Evolutionary conservation across 331 rosid genomes (phyloP), one percentile per base, ranked within the genome.

Genomic region (Malus hybrid): DNA sequence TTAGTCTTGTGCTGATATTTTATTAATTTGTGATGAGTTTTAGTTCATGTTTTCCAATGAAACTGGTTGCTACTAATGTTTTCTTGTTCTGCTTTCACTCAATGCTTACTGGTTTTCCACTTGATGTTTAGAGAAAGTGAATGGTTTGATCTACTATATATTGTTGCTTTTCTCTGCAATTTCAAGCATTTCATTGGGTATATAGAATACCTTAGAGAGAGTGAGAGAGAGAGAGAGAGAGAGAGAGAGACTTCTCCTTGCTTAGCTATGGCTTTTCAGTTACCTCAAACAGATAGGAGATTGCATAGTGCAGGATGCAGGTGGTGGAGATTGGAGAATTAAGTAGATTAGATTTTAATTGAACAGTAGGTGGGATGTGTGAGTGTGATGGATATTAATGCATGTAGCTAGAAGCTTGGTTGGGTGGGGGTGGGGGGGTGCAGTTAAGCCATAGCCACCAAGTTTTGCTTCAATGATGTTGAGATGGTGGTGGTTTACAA

Each of bases 371-470:
- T 74, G 85, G 85, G 88, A 87, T 88, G 68, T 72, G 86, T 75
- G 70, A 87, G 71, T 79, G 86, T 64, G 72, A 76, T 72, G 91
- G 86, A 71, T 83, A 86, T 93, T 85, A 89, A 91, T 90, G 97
- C 87, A 84, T 85, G 73, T 85, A 82, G 91, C 87, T 85, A 80
- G 96, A 71, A 54, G 98, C 73, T 89, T 86, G 93, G 84, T 77
- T 50, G 86, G 34, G 73, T 52, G 20, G 20, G 20, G 57, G 57
- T 52, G 4, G 19, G 55, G 54, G 19, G 8, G n/a, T 36, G 83
- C 86, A 86, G 78, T 90, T 85, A 92, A 83, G 83, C 91, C 88
- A 75, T 86, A 42, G 82, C 86, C 67, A n/a, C 82, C 57, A 19
- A 28, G 62, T 22, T 44, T 72, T 73, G 82, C 85, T 73, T 42